Evolutionary conservation across 2,329 filamentous ascomycete genomes (phyloP), one percentile per base, ranked within the genome.

Genomic region (Clarireedia homoeocarpa): DNA sequence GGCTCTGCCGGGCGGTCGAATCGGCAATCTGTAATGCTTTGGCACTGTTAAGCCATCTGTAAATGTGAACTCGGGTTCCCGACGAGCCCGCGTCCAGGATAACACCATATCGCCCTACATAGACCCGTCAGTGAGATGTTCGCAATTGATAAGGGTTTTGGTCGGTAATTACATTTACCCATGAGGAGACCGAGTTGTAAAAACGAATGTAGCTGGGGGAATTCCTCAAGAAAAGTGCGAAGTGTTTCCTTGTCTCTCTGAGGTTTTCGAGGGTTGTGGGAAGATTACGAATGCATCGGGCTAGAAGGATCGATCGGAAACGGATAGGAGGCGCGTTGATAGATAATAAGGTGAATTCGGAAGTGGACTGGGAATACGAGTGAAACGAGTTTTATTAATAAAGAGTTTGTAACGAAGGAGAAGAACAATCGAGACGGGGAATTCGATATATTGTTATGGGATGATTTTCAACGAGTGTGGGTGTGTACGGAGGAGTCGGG

Each of bases 81-180:
- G 94, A 97, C 72, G 94, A 97, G 65, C 94, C 94, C 71, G 94
- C 94, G 80, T 99, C 94, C 68, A 99, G 82, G 70, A 99, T 91
- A 66, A 97, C 89, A 70, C 91, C 94, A 79, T 95, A 96, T 75
- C 82, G 80, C 67, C 67, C 67, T 70, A 51, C 52, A 34, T n/a
- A 27, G 23, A 27, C 14, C 45, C n/a, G 23, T 47, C 23, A 24
- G 15, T 24, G 14, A 15, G 23, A 27, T 47, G 45, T 4, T 14
- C 26, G 23, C 14, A 47, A 47, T 26, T 6, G 23, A 24, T 14
- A 14, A 47, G 23, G 23, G 6, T 15, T 47, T 15, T 15, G n/a
- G 9, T 10, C n/a, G 5, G 17, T 27, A 23, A n/a, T 44, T 55
- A 55, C 53, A 55, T 55, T 55, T 55, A 51, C 53, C 53, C 53